phyloP scores from a whole-genome alignment of 805 yeast species.

The Kodamaea leandrae region DNA sequence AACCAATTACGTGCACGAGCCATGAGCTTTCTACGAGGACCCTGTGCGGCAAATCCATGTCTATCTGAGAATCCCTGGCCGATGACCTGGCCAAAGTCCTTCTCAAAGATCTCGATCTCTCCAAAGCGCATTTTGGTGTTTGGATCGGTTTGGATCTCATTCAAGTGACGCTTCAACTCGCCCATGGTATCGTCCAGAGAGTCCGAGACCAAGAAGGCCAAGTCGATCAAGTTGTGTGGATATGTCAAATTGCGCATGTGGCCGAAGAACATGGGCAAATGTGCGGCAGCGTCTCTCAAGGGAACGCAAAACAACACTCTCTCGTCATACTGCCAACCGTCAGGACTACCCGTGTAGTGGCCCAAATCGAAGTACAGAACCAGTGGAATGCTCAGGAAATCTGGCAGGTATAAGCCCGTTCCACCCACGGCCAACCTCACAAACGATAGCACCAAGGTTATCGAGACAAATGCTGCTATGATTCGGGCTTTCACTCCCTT shows the following conservation, averaged over 20 bases:
- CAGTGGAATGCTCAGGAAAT: slow-evolving; percentile 25
- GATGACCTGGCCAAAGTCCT: slow-evolving; percentile 88
- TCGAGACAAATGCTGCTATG: slow-evolving; percentile 4
- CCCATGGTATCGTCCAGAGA: slow-evolving; percentile 86
- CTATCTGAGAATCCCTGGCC: slow-evolving; percentile 93
- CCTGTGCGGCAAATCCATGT: slow-evolving; percentile 95
- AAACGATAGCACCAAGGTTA: slow-evolving; percentile 7
- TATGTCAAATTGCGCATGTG: slow-evolving; percentile 79
- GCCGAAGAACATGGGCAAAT: slow-evolving; percentile 83
- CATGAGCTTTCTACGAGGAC: slow-evolving; percentile 92
- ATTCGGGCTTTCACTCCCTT: slow-evolving; percentile 6
- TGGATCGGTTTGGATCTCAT: slow-evolving; percentile 61
- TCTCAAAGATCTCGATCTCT: slow-evolving; percentile 80
- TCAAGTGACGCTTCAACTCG: slow-evolving; percentile 54
- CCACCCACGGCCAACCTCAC: slow-evolving; percentile 3
- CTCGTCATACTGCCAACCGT: slow-evolving; percentile 80
- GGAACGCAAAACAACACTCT: slow-evolving; percentile 86
- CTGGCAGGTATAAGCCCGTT: slow-evolving; percentile 29
- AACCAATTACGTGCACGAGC: slow-evolving; percentile 96
- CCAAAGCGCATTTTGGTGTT: slow-evolving; percentile 70
- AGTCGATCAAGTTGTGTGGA: slow-evolving; percentile 82
- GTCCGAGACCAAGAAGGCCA: slow-evolving; percentile 84
- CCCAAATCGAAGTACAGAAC: slow-evolving; percentile 74
- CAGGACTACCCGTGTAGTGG: slow-evolving; percentile 59
- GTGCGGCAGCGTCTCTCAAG: slow-evolving; percentile 86